Percentiles rank a stretch among this genome's conserved stretches.
These are phyloP conservation scores for Oryza punctata DNA, from an alignment of 176 grass and related monocot species.

Conservation along the genomic window DNA sequence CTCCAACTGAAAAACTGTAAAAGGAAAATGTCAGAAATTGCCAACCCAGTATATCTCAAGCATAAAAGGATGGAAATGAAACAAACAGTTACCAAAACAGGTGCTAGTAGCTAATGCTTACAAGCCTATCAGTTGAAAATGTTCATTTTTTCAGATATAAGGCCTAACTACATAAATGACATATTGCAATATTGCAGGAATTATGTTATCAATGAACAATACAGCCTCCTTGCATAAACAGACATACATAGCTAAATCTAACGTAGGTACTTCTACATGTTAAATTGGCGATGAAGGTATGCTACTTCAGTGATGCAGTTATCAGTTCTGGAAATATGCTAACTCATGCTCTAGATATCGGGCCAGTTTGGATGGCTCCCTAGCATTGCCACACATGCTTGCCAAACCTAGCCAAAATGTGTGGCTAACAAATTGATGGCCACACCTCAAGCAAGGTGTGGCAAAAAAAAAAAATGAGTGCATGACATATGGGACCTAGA, in stretches of 20 bases:
- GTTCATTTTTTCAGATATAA: slow-evolving; percentile 10
- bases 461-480: no score
- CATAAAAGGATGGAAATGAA: slow-evolving; percentile 22
- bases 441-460: no score
- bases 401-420: no score
- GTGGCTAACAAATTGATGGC: no score
- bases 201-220: neutral
- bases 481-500: no score
- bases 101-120: neutral
- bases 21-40: slow-evolving; percentile 33
- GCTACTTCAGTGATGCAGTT: slow-evolving; percentile 10
- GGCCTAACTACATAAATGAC: slow-evolving; percentile 11
- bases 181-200: slow-evolving; percentile 12
- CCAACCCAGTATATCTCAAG: slow-evolving; percentile 4
- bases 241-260: neutral
- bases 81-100: slow-evolving; percentile 20
- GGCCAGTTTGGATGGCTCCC: no score
- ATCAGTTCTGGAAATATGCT: slow-evolving; percentile 14
- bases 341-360: neutral
- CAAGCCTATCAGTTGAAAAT: neutral
- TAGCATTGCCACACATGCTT: no score
- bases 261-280: slow-evolving; percentile 9
- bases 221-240: neutral
- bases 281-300: neutral
- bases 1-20: slow-evolving; percentile 97